These are phyloP conservation scores for Alternaria sp. DNA, from an alignment of 2,329 filamentous ascomycete genomes.

Conservation along the genomic window DNA sequence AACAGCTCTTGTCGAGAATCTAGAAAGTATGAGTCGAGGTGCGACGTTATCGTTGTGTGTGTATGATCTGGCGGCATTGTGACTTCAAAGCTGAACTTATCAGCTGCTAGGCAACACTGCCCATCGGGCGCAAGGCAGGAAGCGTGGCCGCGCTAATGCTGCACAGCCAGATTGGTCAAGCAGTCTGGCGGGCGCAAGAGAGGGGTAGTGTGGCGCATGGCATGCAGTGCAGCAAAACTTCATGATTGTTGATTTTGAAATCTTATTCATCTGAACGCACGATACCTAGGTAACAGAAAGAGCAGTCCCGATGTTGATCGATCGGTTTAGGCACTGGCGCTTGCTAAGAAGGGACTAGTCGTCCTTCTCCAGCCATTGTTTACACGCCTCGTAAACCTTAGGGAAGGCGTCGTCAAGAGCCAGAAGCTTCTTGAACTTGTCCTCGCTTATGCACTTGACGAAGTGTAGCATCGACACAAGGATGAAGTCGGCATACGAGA, in stretches of 20 bases:
- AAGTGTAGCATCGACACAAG: constrained; percentile 60
- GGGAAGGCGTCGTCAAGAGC: constrained; percentile 47
- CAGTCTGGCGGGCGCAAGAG: neutral
- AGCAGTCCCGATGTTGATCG: neutral
- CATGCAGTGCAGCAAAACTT: neutral
- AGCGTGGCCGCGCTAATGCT: neutral
- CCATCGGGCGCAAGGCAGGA: neutral
- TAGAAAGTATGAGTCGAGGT: neutral
- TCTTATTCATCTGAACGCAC: neutral
- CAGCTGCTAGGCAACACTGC: neutral
- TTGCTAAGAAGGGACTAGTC: constrained; percentile 22
- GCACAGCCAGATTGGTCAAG: neutral
- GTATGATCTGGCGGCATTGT: neutral
- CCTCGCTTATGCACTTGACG: constrained; percentile 44
- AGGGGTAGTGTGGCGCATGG: neutral
- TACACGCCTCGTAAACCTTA: constrained; percentile 49
- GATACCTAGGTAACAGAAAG: neutral
- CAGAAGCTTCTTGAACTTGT: constrained; percentile 49
- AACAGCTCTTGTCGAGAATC: neutral
- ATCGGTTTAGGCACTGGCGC: neutral
- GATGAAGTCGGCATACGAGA: constrained; percentile 57
- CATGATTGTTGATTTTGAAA: neutral
- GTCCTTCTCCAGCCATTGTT: constrained; percentile 50
- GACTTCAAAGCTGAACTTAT: neutral
- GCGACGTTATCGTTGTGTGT: neutral